A percentile compares a stretch with the other conserved stretches of the same genome.
Conservation (phyloP, 768 basidiomycete genomes). For the Mycena leptocephala region DNA sequence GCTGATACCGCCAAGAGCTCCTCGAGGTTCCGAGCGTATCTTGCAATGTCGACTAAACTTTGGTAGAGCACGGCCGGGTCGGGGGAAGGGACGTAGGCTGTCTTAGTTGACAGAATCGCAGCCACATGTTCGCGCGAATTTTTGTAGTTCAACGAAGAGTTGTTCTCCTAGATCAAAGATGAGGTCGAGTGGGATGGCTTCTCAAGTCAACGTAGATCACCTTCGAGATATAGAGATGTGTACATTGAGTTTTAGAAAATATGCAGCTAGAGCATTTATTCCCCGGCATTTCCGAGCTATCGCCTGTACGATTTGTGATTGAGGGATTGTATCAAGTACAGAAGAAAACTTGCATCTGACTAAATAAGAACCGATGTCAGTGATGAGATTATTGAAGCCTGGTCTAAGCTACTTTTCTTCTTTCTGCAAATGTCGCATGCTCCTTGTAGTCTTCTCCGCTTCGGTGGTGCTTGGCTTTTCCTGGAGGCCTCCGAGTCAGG, state of each 20-base stretch:
- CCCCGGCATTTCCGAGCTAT: conserved; percentile 72
- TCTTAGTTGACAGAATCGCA: conserved; percentile 15
- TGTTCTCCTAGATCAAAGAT: conserved; percentile 22
- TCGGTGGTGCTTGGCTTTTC: background rate
- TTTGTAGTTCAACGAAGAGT: conserved; percentile 14
- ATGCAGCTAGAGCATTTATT: conserved; percentile 74
- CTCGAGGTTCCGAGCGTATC: conserved; percentile 33
- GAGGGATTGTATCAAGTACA: background rate
- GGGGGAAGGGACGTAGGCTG: conserved; percentile 25
- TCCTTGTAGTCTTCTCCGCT: conserved; percentile 20
- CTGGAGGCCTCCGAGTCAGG: background rate
- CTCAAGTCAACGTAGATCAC: conserved; percentile 47
- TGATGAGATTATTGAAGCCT: background rate
- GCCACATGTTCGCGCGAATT: conserved; percentile 28
- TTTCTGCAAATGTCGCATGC: conserved; percentile 26
- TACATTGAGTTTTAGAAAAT: conserved; percentile 64
- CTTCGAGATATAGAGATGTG: conserved; percentile 69
- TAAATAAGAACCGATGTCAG: conserved; percentile 36
- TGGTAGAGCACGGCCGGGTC: conserved; percentile 14
- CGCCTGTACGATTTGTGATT: conserved; percentile 48
- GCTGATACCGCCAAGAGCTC: conserved; percentile 12
- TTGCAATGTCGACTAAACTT: conserved; percentile 21
- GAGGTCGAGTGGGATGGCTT: background rate
- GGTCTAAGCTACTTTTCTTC: conserved; percentile 26
- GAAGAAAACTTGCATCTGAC: conserved; percentile 48